Evolutionary conservation across 2,329 filamentous ascomycete genomes (phyloP).

Genomic region (Blumeria graminis): DNA sequence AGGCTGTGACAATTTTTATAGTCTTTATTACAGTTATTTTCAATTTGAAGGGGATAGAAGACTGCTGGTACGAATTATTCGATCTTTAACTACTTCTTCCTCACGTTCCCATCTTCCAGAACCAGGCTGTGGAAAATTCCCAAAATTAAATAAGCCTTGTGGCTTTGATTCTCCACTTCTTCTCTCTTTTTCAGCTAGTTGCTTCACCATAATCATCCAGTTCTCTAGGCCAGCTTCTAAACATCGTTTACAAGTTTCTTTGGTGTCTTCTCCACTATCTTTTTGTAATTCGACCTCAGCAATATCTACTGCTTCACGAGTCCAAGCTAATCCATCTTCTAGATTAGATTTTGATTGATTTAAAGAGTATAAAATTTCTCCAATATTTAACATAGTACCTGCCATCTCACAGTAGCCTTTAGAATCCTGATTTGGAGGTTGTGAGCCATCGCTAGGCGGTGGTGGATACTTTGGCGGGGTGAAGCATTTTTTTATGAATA

Average conservation of each 20-base stretch:
- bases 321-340: constrained; percentile 67
- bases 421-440: constrained; percentile 37
- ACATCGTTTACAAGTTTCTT: constrained; percentile 50
- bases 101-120: constrained; percentile 16
- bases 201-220: constrained; percentile 59
- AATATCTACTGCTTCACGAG: constrained; percentile 60
- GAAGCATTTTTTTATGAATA: constrained; percentile 6
- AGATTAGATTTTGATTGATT: constrained; percentile 18
- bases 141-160: constrained; percentile 13
- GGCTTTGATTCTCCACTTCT: constrained; percentile 6
- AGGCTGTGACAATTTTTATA: too few species aligned
- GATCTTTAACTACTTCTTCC: constrained; percentile 13
- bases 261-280: constrained; percentile 16
- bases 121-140: constrained; percentile 6
- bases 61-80: constrained; percentile 10
- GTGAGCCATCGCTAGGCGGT: constrained; percentile 43
- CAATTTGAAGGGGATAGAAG: constrained; percentile 4
- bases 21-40: too few species aligned
- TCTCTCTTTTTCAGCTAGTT: constrained; percentile 22
- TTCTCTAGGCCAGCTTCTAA: constrained; percentile 53
- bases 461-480: constrained; percentile 40
- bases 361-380: constrained; percentile 72
- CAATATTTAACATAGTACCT: constrained; percentile 68
- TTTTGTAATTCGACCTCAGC: constrained; percentile 43
- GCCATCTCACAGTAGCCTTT: constrained; percentile 62